Evolutionary conservation across 2,329 filamentous ascomycete genomes (phyloP).

Genomic region (Arthrobotrys conoides): DNA sequence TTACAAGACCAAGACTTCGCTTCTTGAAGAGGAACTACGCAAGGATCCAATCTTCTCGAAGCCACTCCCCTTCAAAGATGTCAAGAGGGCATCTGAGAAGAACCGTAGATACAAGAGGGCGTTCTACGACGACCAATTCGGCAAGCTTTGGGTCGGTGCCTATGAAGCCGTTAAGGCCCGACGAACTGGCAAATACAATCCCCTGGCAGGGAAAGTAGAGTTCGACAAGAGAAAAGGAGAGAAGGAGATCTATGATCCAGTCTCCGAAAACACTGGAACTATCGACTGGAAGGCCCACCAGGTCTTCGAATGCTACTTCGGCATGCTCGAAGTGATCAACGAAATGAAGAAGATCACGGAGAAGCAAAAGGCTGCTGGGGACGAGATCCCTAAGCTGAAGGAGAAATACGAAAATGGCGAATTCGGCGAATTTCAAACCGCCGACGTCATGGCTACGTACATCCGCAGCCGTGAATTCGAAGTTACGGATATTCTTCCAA

Average conservation of each 20-base stretch:
- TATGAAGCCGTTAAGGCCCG: slow-evolving; percentile 31
- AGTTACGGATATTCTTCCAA: slow-evolving; percentile 1
- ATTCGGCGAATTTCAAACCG: neutral
- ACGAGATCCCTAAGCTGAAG: neutral
- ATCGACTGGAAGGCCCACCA: slow-evolving; percentile 42
- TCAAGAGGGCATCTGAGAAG: slow-evolving; percentile 2
- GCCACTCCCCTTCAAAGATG: neutral
- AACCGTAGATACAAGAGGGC: neutral
- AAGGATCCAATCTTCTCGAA: slow-evolving; percentile 8
- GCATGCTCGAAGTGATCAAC: neutral
- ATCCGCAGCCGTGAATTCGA: slow-evolving; percentile 1
- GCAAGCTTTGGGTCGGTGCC: slow-evolving; percentile 29
- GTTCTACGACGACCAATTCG: neutral
- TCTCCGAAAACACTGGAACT: slow-evolving; percentile 8
- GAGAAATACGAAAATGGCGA: neutral
- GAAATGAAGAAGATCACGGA: slow-evolving; percentile 2
- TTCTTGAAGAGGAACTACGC: slow-evolving; percentile 16
- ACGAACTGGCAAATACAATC: slow-evolving; percentile 22
- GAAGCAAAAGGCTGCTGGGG: neutral
- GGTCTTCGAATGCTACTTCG: slow-evolving; percentile 44
- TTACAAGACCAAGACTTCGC: too few species aligned
- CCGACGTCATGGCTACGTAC: neutral
- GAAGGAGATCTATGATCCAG: slow-evolving; percentile 36
- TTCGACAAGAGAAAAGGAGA: slow-evolving; percentile 23
- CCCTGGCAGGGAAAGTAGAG: slow-evolving; percentile 15